A percentile compares a stretch with the other conserved stretches of the same genome.
Conservation (phyloP, 257 asterid genomes). For the Penstemon newberryi region DNA sequence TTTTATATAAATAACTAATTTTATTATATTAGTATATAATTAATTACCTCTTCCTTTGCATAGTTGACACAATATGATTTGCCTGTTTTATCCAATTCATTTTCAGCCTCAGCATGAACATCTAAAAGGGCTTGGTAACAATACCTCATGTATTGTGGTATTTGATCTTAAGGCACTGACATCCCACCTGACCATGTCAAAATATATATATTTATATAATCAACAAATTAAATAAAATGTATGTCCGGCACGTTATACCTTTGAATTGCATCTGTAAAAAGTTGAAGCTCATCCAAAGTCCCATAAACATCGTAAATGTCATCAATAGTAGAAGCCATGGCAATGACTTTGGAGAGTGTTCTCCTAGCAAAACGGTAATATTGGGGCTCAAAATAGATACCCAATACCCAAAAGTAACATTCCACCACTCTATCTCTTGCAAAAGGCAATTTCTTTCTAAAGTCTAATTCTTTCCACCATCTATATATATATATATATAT, state of each 20-base stretch:
- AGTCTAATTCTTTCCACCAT: constrained; percentile 29
- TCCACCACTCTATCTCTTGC: constrained; percentile 30
- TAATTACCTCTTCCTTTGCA: constrained; percentile 37
- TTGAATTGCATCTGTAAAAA: constrained; percentile 18
- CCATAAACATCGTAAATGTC: constrained; percentile 28
- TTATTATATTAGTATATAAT: no score
- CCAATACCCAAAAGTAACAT: constrained; percentile 26
- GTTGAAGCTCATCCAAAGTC: constrained; percentile 19
- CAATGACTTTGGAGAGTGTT: constrained; percentile 19
- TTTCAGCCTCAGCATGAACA: constrained; percentile 29
- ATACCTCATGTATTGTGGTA: constrained; percentile 27
- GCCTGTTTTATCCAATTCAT: constrained; percentile 20
- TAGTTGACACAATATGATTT: constrained; percentile 26
- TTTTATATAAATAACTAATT: background rate
- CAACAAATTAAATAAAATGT: background rate
- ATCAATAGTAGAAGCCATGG: constrained; percentile 5
- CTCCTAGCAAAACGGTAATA: constrained; percentile 4
- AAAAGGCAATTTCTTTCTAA: constrained; percentile 24
- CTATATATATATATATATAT: background rate
- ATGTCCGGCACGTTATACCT: background rate
- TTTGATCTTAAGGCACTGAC: constrained; percentile 10
- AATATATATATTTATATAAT: background rate
- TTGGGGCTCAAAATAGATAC: constrained; percentile 19
- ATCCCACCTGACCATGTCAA: constrained; percentile 28
- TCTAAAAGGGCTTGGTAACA: constrained; percentile 25